Evolutionary conservation across 2,329 filamentous ascomycete species (phyloP), one percentile per base, ranked within the genome.

Genomic region (Fusarium chaquense): DNA sequence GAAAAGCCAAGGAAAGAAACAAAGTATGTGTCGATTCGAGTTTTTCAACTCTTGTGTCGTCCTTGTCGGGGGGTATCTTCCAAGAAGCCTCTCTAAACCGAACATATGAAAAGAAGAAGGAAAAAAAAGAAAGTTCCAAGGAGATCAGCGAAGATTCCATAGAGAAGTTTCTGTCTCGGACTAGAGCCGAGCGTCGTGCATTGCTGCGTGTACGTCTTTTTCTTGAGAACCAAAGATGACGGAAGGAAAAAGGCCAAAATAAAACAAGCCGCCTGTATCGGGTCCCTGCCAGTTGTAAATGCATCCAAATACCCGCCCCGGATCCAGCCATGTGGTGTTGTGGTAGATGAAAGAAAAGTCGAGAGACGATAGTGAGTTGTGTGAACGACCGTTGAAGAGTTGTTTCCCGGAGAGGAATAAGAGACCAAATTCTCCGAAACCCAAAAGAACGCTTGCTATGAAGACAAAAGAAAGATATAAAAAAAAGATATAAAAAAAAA

Each of bases 161-260:
- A 78, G 76, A 76, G 78, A 76, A 77, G 78, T 80, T 81, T 78
- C 79, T 79, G 82, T 83, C 82, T 84, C 82, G 82, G 81, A 77
- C 80, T 80, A 71, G 75, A 41, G 81, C 83, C 83, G 82, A 83
- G 80, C 79, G 76, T 80, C 79, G 81, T 87, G 87, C 87, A 89
- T 89, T 87, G 87, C 87, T 89, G 87, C 87, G 83, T 85, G 76
- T 85, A 86, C 82, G 82, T 88, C 85, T 87, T 87, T 70, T 80
- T 83, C 82, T 84, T 80, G 77, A 78, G 71, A 68, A 72, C 76
- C 73, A 71, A 72, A 76, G 70, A 61, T 69, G 58, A 69, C 58
- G 72, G 72, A 72, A 74, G 71, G 60, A 71, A 78, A 75, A 76
- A 74, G 58, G 52, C 70, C 71, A 67, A 67, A 75, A 72, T 73